Conservation (phyloP, 2,329 filamentous ascomycete genomes). For the Sporothrix brunneoviolacea region DNA sequence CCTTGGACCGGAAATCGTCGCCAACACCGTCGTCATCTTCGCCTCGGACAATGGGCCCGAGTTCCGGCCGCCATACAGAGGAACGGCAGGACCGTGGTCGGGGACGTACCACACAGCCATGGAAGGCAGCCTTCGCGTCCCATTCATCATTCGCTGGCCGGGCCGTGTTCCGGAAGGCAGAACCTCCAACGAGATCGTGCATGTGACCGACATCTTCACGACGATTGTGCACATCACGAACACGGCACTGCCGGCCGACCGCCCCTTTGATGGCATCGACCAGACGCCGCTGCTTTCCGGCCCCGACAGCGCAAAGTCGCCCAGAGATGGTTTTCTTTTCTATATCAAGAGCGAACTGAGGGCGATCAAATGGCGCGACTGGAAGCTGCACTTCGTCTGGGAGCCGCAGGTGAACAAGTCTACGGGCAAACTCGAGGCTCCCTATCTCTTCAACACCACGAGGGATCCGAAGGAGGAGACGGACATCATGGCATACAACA, state of each 20-base stretch:
- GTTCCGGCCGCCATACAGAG: conserved; percentile 26
- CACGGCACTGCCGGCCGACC: conserved; percentile 19
- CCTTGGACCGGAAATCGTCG: conserved; percentile 20
- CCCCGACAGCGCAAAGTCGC: conserved; percentile 14
- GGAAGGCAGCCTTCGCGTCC: conserved; percentile 30
- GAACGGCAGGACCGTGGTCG: conserved; percentile 29
- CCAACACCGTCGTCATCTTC: conserved; percentile 30
- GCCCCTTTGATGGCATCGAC: conserved; percentile 27
- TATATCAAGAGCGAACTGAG: conserved; percentile 31
- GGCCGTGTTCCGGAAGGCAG: conserved; percentile 22
- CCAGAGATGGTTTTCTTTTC: conserved; percentile 25
- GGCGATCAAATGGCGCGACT: conserved; percentile 30
- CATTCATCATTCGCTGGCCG: conserved; percentile 31
- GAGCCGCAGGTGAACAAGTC: conserved; percentile 31
- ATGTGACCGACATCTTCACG: conserved; percentile 29
- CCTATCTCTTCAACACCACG: conserved; percentile 27
- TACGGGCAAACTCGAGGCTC: conserved; percentile 25
- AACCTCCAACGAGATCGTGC: conserved; percentile 27
- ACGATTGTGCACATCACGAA: conserved; percentile 25
- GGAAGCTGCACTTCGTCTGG: conserved; percentile 30
- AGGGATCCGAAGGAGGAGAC: conserved; percentile 30
- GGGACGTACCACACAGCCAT: conserved; percentile 32
- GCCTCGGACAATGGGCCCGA: conserved; percentile 31
- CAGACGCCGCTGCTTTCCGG: conserved; percentile 24
- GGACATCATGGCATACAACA: conserved; percentile 25